Evolutionary conservation across 169 alveolate species (phyloP), one percentile per base, ranked within the genome.

Genomic region (Plasmodium gallinaceum): DNA sequence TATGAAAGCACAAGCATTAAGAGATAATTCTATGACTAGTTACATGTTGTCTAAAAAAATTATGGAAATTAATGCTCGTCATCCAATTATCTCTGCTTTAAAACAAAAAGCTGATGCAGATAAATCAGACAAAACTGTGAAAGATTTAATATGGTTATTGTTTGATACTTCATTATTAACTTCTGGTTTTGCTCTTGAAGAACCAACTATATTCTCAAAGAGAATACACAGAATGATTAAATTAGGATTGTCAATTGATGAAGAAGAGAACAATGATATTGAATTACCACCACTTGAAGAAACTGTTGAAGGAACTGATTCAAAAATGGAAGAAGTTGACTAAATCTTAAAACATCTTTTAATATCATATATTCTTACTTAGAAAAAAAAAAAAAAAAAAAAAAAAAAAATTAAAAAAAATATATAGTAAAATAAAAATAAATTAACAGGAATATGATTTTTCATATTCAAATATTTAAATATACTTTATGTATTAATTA

Each of bases 1-100:
- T 95, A 99, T 99, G 99, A 98, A 98, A 95, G 99, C 99, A 10
- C 99, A 99, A 96, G 99, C 99, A 32, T 98, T 99, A 32, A 97
- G 99, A 92, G 99, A 98, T 94, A 94, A 97, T 89, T 94, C 99
- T 74, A 98, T 98, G 98, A 97, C 99, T 57, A 94, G 95, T 43
- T 97, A 96, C 88, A 98, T 98, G 99, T 94, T 97, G 74, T 96
- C 99, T 66, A 98, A 98, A 98, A 98, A 98, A 97, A 99, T 99
- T 89, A 98, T 99, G 99, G 99, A 99, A 94, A 96, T 99, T 88
- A 99, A 99, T 96, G 99, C 99, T 42, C 93, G 95, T 89, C 98
- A 99, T 96, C 96, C 99, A 91, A 98, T 99, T 91, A 97, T 99
- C 94, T 93, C 93, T 65, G 99, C 98, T 93, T 96, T 99, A 87